phyloP scores from a whole-genome alignment of 2,329 filamentous ascomycete species.

The Fusarium sp. region DNA sequence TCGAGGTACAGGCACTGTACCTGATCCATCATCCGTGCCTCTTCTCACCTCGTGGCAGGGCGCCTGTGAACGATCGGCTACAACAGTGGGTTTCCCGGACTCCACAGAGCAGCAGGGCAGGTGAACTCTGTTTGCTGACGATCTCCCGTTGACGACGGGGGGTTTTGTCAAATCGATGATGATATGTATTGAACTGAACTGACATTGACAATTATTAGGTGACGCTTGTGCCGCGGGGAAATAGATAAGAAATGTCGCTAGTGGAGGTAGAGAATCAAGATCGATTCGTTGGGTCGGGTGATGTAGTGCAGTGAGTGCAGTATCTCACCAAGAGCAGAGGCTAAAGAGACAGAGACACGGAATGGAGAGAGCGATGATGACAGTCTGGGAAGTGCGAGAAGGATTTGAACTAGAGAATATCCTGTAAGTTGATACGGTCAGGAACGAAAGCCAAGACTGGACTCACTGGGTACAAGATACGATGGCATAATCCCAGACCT shows the following conservation, averaged over 20 bases:
- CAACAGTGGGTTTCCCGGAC: background rate
- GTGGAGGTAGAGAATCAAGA: slow-evolving; percentile 27
- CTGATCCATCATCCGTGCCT: background rate
- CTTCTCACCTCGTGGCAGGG: background rate
- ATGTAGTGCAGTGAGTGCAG: background rate
- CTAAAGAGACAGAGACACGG: background rate
- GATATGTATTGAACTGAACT: background rate
- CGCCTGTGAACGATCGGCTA: background rate
- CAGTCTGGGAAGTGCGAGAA: background rate
- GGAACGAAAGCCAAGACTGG: slow-evolving; percentile 3
- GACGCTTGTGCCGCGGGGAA: slow-evolving; percentile 1
- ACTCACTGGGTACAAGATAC: background rate
- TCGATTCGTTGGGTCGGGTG: slow-evolving; percentile 22
- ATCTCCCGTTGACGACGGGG: background rate
- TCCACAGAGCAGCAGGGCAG: background rate
- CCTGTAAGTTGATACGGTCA: slow-evolving; percentile 12
- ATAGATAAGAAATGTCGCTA: slow-evolving; percentile 5
- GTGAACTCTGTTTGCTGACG: background rate
- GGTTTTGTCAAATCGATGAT: background rate
- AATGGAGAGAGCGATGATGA: background rate
- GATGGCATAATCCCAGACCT: background rate
- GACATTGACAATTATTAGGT: background rate
- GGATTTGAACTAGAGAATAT: background rate
- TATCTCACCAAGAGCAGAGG: background rate
- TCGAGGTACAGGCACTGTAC: background rate